These are phyloP conservation scores for Carallia brachiata DNA, from an alignment of 345 rosid genomes.

Conservation along the genomic window DNA sequence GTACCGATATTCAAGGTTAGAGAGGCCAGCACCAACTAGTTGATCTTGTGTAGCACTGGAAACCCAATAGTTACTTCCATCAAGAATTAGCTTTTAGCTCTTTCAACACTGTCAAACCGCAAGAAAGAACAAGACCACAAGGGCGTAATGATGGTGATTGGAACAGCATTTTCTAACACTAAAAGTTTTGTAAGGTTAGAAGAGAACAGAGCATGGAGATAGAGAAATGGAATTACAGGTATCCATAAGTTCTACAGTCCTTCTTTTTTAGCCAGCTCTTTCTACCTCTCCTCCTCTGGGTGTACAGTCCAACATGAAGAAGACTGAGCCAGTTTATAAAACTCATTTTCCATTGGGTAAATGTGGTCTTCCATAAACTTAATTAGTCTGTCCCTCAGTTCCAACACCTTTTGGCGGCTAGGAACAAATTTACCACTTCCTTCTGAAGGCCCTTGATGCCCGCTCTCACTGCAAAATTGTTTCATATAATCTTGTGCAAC, in stretches of 20 bases:
- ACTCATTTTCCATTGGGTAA: slow-evolving; percentile 81
- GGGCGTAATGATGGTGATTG: slow-evolving; percentile 3
- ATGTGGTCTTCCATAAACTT: slow-evolving; percentile 89
- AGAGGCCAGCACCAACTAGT: slow-evolving; percentile 84
- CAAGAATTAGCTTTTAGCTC: slow-evolving; percentile 65
- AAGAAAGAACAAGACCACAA: slow-evolving; percentile 23
- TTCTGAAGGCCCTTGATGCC: slow-evolving; percentile 40
- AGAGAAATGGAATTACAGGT: slow-evolving; percentile 46
- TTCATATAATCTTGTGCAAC: slow-evolving; percentile 29
- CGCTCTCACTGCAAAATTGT: slow-evolving; percentile 18
- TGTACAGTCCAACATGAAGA: slow-evolving; percentile 80
- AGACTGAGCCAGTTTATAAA: slow-evolving; percentile 72
- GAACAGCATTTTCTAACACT: background rate
- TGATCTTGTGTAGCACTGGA: slow-evolving; percentile 20
- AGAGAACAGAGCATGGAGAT: background rate
- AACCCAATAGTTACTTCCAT: slow-evolving; percentile 28
- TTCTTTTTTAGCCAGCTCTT: slow-evolving; percentile 82
- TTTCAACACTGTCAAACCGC: slow-evolving; percentile 85
- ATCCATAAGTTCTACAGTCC: slow-evolving; percentile 90
- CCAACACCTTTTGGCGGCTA: slow-evolving; percentile 54
- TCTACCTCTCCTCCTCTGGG: slow-evolving; percentile 88
- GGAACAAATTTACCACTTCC: slow-evolving; percentile 74
- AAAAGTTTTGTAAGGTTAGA: background rate
- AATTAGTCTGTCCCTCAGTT: slow-evolving; percentile 61
- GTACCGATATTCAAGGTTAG: slow-evolving; percentile 90